These are phyloP conservation scores for Lachnellula subtilissima DNA, from an alignment of 2,329 filamentous ascomycete genomes.

Conservation along the genomic window DNA sequence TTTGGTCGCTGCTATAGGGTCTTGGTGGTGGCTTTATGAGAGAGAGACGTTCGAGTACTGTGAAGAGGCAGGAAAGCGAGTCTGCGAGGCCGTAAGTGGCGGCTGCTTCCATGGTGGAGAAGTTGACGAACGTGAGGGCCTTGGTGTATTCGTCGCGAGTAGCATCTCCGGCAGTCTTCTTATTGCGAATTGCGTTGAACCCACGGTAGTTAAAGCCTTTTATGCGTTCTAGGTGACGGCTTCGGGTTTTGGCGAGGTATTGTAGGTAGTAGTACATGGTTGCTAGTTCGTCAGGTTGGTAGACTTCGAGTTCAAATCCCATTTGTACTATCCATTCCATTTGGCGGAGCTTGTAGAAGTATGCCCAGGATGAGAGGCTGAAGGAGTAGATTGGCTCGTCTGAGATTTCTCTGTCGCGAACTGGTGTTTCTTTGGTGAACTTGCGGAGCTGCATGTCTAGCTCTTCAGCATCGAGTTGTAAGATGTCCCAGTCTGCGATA, in stretches of 20 bases:
- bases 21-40: constrained; percentile 37
- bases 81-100: constrained; percentile 52
- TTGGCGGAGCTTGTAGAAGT: constrained; percentile 81
- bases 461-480: constrained; percentile 78
- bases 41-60: constrained; percentile 38
- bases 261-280: constrained; percentile 91
- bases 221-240: constrained; percentile 64
- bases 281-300: constrained; percentile 76
- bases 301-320: constrained; percentile 90
- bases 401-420: constrained; percentile 44
- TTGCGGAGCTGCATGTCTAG: constrained; percentile 64
- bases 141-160: constrained; percentile 42
- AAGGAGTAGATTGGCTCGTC: constrained; percentile 58
- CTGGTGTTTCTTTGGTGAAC: constrained; percentile 55
- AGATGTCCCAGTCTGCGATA: constrained; percentile 74
- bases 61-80: constrained; percentile 48
- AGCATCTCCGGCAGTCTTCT: constrained; percentile 8
- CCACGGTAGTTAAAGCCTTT: constrained; percentile 53
- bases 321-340: constrained; percentile 86
- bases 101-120: constrained; percentile 60
- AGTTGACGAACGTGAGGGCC: constrained; percentile 52
- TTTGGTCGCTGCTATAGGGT: constrained; percentile 51
- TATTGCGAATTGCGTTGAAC: constrained; percentile 13
- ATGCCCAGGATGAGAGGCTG: constrained; percentile 82
- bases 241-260: constrained; percentile 62